phyloP scores from a whole-genome alignment of 208 protist species.

The Wallacemonas sp. region DNA sequence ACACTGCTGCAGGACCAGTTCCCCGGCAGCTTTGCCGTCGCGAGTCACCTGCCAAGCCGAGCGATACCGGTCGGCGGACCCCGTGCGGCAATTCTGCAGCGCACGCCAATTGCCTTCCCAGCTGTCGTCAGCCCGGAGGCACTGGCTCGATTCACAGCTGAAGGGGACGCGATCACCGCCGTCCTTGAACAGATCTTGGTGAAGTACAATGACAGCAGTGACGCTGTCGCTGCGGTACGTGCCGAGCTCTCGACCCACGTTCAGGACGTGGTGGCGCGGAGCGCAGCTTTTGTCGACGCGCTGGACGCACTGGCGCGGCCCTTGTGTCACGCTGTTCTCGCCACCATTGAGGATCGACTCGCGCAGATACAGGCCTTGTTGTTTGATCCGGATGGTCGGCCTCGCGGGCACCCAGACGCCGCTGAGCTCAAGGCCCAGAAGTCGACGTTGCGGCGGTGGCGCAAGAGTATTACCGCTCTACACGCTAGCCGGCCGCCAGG shows the following conservation, averaged over 20 bases:
- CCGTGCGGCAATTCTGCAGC: not conserved
- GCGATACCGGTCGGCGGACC: not conserved
- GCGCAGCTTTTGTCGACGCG: conserved; percentile 1
- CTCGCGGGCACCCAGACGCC: not conserved
- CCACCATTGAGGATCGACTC: not conserved
- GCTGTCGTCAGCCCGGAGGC: not conserved
- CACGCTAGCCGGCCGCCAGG: not conserved
- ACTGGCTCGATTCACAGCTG: not conserved
- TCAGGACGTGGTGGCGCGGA: not conserved
- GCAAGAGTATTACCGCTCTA: not conserved
- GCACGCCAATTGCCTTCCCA: not conserved
- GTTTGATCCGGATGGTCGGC: conserved; percentile 3
- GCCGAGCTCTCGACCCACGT: not conserved
- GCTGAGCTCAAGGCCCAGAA: not conserved
- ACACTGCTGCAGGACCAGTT: conserved; percentile 25
- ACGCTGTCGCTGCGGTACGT: not conserved
- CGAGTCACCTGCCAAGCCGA: not conserved
- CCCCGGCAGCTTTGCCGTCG: conserved; percentile 9
- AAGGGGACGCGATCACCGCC: not conserved
- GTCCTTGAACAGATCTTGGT: not conserved
- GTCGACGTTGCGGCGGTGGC: not conserved
- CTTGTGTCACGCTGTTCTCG: not conserved
- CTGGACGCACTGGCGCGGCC: not conserved
- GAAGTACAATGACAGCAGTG: not conserved
- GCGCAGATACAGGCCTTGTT: not conserved